Conservation (phyloP, 106 monocot species). For the Allium sativum region DNA sequence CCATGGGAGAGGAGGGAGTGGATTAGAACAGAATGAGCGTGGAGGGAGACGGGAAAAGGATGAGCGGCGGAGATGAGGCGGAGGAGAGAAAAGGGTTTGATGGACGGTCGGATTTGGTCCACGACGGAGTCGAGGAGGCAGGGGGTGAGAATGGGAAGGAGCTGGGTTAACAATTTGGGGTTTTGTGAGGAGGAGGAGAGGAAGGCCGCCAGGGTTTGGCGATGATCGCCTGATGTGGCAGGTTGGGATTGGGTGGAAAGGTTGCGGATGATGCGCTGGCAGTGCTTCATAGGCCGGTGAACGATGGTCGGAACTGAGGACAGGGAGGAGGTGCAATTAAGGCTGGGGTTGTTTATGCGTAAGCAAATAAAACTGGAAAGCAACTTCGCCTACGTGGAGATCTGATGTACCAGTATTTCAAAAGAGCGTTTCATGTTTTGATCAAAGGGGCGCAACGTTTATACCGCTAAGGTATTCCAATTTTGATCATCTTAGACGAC, state of each 20-base stretch:
- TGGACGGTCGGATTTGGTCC: conserved; percentile 18
- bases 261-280: conserved; percentile 2
- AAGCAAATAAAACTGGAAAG: too few relatives aligned
- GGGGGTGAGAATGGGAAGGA: conserved; percentile 23
- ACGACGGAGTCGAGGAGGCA: conserved; percentile 22
- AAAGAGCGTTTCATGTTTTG: too few relatives aligned
- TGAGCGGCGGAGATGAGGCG: conserved; percentile 27
- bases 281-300: conserved; percentile 4
- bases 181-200: conserved; percentile 18
- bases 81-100: conserved; percentile 27
- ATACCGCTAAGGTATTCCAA: too few relatives aligned
- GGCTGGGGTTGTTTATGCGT: too few relatives aligned
- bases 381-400: too few relatives aligned
- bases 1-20: conserved; percentile 28
- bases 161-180: conserved; percentile 11
- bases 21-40: conserved; percentile 42
- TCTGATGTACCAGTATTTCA: too few relatives aligned
- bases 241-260: not conserved
- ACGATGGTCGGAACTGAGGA: not conserved
- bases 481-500: too few relatives aligned
- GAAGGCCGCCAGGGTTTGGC: conserved; percentile 1
- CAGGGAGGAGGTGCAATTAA: not conserved
- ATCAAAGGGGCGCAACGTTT: too few relatives aligned
- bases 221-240: conserved; percentile 3
- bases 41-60: conserved; percentile 29